Evolutionary conservation across 2,329 filamentous ascomycete genomes (phyloP).

Genomic region (Botrytis fabae): DNA sequence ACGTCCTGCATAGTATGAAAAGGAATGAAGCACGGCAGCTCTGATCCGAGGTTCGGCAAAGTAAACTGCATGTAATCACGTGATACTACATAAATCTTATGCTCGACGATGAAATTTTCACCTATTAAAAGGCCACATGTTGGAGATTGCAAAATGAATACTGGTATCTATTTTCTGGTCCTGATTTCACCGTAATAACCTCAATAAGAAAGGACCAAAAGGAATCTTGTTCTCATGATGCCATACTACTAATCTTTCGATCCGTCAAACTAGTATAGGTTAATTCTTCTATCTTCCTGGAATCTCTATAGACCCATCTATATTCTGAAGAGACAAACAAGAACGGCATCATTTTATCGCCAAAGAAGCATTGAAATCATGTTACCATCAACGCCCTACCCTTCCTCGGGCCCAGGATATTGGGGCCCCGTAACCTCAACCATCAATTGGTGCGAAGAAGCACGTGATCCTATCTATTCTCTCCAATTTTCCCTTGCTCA

Average conservation of each 20-base stretch:
- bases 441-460: conserved; percentile 17
- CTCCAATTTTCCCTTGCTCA: no score
- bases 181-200: no score
- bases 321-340: background rate
- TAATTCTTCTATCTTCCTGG: background rate
- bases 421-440: conserved; percentile 9
- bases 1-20: background rate
- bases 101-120: background rate
- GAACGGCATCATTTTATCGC: background rate
- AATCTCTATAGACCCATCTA: background rate
- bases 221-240: background rate
- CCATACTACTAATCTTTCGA: background rate
- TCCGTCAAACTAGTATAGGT: background rate
- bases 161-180: background rate
- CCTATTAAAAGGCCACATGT: background rate
- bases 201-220: background rate
- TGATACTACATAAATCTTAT: background rate
- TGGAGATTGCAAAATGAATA: background rate
- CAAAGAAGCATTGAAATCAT: background rate
- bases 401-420: background rate
- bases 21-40: background rate
- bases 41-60: background rate
- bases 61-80: background rate
- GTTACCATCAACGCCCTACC: conserved; percentile 6
- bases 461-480: background rate